Evolutionary conservation across 2,329 filamentous ascomycete genomes (phyloP).

Genomic region (Hymenoscyphus infarciens): DNA sequence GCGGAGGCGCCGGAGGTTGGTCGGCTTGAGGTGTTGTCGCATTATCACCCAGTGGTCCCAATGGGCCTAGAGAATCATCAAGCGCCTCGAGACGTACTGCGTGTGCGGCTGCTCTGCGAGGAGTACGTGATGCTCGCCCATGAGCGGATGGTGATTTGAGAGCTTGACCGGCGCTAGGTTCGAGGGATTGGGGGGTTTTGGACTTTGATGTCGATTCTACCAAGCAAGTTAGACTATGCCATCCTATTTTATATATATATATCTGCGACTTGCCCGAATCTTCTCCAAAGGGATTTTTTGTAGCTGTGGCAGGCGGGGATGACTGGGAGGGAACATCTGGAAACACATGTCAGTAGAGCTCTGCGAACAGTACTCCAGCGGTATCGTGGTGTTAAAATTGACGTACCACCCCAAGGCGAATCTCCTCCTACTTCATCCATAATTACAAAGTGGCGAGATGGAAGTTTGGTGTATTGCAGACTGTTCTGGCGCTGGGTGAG

Average conservation of each 20-base stretch:
- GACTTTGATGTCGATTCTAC: slow-evolving; percentile 25
- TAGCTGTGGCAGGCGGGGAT: slow-evolving; percentile 28
- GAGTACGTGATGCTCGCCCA: slow-evolving; percentile 34
- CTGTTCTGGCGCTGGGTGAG: slow-evolving; percentile 14
- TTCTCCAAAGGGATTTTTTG: slow-evolving; percentile 28
- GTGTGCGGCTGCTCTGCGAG: slow-evolving; percentile 66
- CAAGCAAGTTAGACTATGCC: not conserved
- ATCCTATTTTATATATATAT: not conserved
- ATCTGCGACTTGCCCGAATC: slow-evolving; percentile 20
- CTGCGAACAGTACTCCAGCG: not conserved
- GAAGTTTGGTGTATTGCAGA: slow-evolving; percentile 14
- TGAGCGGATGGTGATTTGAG: slow-evolving; percentile 32
- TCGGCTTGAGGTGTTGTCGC: slow-evolving; percentile 38
- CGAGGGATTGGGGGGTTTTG: slow-evolving; percentile 21
- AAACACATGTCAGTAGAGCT: slow-evolving; percentile 18
- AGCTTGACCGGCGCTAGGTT: slow-evolving; percentile 24
- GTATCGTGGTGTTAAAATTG: not conserved
- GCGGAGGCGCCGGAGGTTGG: slow-evolving; percentile 65
- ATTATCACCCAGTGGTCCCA: slow-evolving; percentile 62
- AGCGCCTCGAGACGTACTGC: slow-evolving; percentile 75
- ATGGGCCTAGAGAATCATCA: slow-evolving; percentile 69
- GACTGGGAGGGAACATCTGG: slow-evolving; percentile 43
- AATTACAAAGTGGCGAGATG: slow-evolving; percentile 18
- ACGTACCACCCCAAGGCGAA: slow-evolving; percentile 45
- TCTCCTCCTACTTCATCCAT: slow-evolving; percentile 46